A percentile compares a stretch with the other conserved stretches of the same genome.
These are phyloP conservation scores for Coemansia sp. DNA, from an alignment of 192 early-diverging fungal genomes.

Conservation along the genomic window DNA sequence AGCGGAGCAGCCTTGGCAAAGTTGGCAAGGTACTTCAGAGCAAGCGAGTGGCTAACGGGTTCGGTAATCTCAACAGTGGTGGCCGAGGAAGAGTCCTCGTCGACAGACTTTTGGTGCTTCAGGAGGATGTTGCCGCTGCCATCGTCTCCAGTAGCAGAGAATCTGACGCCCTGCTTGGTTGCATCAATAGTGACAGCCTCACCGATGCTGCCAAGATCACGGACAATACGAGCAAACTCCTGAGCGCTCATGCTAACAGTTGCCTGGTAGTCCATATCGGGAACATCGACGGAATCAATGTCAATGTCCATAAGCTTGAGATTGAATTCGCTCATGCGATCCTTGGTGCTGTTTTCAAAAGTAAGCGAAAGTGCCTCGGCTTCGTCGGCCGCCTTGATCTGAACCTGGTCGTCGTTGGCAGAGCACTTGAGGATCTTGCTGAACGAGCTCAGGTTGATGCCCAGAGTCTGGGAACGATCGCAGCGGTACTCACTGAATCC, in stretches of 20 bases:
- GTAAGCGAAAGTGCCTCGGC: conserved; percentile 77
- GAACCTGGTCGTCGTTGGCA: conserved; percentile 87
- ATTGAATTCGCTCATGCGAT: conserved; percentile 85
- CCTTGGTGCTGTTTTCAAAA: conserved; percentile 71
- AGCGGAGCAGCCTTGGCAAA: conserved; percentile 95
- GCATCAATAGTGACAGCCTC: conserved; percentile 89
- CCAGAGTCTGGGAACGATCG: conserved; percentile 87
- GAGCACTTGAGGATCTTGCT: conserved; percentile 94
- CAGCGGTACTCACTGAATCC: conserved; percentile 89
- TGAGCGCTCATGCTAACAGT: conserved; percentile 82
- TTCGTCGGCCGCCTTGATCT: conserved; percentile 86
- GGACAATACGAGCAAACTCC: conserved; percentile 91
- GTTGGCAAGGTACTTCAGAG: conserved; percentile 91
- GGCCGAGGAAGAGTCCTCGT: conserved; percentile 59
- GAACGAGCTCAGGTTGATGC: conserved; percentile 82
- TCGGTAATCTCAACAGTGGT: conserved; percentile 81
- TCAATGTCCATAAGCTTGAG: conserved; percentile 99
- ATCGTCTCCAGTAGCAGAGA: conserved; percentile 82
- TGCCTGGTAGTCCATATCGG: conserved; percentile 91
- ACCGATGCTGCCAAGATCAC: conserved; percentile 79
- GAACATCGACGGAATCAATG: conserved; percentile 91
- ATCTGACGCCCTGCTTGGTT: conserved; percentile 93
- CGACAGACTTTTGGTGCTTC: conserved; percentile 72
- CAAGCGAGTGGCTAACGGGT: conserved; percentile 81
- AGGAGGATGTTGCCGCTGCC: conserved; percentile 82